Evolutionary conservation across 192 early-diverging fungal genomes (phyloP).

Genomic region (Umbelopsis vinacea): DNA sequence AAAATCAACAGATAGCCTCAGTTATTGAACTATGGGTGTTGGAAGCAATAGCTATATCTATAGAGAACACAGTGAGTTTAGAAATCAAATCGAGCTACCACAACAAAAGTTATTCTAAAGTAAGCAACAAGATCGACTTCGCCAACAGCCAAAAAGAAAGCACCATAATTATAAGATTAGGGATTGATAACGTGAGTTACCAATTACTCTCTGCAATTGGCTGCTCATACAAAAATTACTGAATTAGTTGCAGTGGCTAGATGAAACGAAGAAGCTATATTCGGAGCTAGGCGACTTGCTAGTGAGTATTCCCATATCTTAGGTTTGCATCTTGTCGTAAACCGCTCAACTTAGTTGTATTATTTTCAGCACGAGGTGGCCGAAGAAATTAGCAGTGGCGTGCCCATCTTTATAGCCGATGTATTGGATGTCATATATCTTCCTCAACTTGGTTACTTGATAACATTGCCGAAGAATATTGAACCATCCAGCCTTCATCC

Average conservation of each 20-base stretch:
- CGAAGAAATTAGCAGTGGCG: slow-evolving; percentile 54
- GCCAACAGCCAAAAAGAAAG: slow-evolving; percentile 63
- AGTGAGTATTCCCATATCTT: slow-evolving; percentile 35
- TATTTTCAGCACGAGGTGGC: slow-evolving; percentile 54
- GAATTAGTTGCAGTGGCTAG: slow-evolving; percentile 58
- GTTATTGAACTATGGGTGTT: slow-evolving; percentile 51
- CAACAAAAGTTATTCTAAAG: too few relatives aligned
- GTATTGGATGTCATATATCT: slow-evolving; percentile 78
- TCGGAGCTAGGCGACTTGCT: slow-evolving; percentile 69
- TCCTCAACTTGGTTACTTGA: slow-evolving; percentile 79
- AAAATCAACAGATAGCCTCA: background rate
- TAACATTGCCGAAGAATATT: slow-evolving; percentile 64
- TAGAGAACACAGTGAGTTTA: slow-evolving; percentile 59
- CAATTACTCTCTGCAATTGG: background rate
- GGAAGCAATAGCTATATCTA: slow-evolving; percentile 54
- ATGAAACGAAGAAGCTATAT: slow-evolving; percentile 69
- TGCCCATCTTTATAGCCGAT: slow-evolving; percentile 57
- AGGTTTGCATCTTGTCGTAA: background rate
- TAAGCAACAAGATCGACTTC: slow-evolving; percentile 65
- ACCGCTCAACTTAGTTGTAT: background rate
- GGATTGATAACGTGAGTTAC: slow-evolving; percentile 44
- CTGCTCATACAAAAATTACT: background rate
- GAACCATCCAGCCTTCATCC: slow-evolving; percentile 50
- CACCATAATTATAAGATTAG: slow-evolving; percentile 61
- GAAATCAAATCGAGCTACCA: background rate